phyloP scores from a whole-genome alignment of 176 grass and related monocot genomes.

The Hsuehochloa calcarea region DNA sequence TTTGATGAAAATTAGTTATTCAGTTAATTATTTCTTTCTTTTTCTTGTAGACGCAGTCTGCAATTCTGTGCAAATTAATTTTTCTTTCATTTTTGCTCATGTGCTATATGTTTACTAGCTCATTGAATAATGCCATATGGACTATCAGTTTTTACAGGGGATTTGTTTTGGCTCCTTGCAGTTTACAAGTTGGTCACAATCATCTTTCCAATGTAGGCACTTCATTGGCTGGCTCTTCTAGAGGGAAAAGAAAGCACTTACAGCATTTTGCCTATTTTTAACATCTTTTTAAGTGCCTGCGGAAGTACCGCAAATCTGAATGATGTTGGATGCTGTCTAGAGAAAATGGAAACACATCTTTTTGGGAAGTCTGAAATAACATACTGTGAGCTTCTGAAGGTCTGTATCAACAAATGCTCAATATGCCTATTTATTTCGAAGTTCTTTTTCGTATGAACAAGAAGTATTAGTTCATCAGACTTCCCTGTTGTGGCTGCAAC shows the following conservation, averaged over 20 bases:
- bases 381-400: conserved; percentile 84
- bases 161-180: conserved; percentile 23
- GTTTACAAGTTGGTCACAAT: conserved; percentile 25
- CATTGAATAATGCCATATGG: background rate
- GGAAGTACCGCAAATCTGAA: conserved; percentile 40
- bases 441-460: conserved; percentile 26
- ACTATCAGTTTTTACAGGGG: background rate
- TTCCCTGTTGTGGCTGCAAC: conserved; percentile 9
- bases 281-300: conserved; percentile 65
- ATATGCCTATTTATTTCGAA: conserved; percentile 6
- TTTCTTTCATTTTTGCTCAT: conserved; percentile 12
- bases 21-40: background rate
- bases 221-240: conserved; percentile 61
- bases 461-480: background rate
- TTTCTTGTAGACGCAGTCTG: background rate
- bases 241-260: conserved; percentile 49
- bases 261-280: conserved; percentile 58
- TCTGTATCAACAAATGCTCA: conserved; percentile 40
- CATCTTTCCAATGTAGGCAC: conserved; percentile 49
- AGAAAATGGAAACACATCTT: conserved; percentile 70
- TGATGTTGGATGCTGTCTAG: conserved; percentile 52
- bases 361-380: conserved; percentile 91
- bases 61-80: conserved; percentile 11
- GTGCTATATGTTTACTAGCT: conserved; percentile 18
- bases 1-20: conserved; percentile 22